Conservation (phyloP, 208 protist genomes). For the Crithidia fasciculata region DNA sequence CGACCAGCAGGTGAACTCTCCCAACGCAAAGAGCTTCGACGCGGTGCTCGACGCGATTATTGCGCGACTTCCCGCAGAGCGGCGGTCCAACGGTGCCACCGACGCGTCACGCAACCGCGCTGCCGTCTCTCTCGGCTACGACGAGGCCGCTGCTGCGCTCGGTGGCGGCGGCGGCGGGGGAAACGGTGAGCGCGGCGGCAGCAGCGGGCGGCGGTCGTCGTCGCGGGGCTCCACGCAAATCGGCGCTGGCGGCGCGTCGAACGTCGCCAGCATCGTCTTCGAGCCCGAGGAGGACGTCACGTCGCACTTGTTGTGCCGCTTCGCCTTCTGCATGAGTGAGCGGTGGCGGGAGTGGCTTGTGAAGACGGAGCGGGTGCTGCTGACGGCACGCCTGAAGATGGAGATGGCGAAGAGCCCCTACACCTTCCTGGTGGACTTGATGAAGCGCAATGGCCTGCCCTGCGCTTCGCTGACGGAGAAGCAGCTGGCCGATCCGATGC, state of each 20-base stretch:
- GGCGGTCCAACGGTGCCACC: slow-evolving; percentile 36
- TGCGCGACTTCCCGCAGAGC: slow-evolving; percentile 66
- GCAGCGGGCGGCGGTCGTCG: slow-evolving; percentile 34
- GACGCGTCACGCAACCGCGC: slow-evolving; percentile 18
- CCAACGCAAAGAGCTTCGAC: slow-evolving; percentile 57
- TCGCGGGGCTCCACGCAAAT: slow-evolving; percentile 34
- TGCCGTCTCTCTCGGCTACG: slow-evolving; percentile 32
- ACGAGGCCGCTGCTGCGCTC: slow-evolving; percentile 15
- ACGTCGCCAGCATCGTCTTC: slow-evolving; percentile 56
- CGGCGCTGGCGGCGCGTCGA: slow-evolving; percentile 4
- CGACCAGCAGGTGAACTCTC: slow-evolving; percentile 78
- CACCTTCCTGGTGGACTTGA: slow-evolving; percentile 72
- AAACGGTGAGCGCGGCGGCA: background rate
- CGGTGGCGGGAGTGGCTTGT: slow-evolving; percentile 91
- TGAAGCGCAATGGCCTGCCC: slow-evolving; percentile 74
- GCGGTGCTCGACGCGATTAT: slow-evolving; percentile 72
- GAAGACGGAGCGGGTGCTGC: slow-evolving; percentile 75
- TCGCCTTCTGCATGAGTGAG: slow-evolving; percentile 93
- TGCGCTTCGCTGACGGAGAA: slow-evolving; percentile 65
- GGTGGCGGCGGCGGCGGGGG: background rate
- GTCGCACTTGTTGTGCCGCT: slow-evolving; percentile 81
- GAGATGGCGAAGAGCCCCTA: slow-evolving; percentile 70
- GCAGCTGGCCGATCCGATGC: slow-evolving; percentile 40
- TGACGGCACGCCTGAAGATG: slow-evolving; percentile 78
- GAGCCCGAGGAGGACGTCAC: slow-evolving; percentile 81